A percentile compares a stretch with the other conserved stretches of the same genome.
Evolutionary conservation across 2,329 filamentous ascomycete species (phyloP).

Genomic region (Neofusicoccum ribis): DNA sequence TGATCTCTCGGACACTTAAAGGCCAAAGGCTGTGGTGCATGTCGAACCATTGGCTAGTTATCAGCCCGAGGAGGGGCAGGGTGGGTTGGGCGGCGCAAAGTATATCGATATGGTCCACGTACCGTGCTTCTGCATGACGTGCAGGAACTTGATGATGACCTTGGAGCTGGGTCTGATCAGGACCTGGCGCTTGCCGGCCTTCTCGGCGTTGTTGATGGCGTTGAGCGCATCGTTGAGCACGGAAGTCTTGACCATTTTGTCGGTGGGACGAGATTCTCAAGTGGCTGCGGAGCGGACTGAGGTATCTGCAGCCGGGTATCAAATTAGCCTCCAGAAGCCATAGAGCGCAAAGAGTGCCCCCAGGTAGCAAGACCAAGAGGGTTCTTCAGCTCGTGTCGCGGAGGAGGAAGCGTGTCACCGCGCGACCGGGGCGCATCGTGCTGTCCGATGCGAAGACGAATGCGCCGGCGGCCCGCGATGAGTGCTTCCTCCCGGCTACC

Average conservation of each 20-base stretch:
- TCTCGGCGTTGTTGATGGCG: slow-evolving; percentile 99
- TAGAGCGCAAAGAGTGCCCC: slow-evolving; percentile 68
- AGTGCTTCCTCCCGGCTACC: slow-evolving; percentile 51
- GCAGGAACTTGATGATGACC: slow-evolving; percentile 99
- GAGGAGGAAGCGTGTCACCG: slow-evolving; percentile 49
- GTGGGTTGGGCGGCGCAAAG: slow-evolving; percentile 20
- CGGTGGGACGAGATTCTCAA: slow-evolving; percentile 78
- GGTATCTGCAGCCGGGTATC: slow-evolving; percentile 54
- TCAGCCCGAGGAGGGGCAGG: slow-evolving; percentile 76
- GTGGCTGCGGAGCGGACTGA: slow-evolving; percentile 60
- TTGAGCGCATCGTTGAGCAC: slow-evolving; percentile 99
- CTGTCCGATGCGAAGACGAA: neutral
- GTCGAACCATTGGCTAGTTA: slow-evolving; percentile 99
- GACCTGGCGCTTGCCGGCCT: slow-evolving; percentile 99
- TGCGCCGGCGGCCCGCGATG: slow-evolving; percentile 26
- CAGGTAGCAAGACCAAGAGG: slow-evolving; percentile 52
- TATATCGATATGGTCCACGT: slow-evolving; percentile 51
- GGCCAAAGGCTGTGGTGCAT: slow-evolving; percentile 84
- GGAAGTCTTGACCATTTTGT: slow-evolving; percentile 98
- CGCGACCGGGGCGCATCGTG: slow-evolving; percentile 4
- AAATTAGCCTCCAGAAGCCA: slow-evolving; percentile 65
- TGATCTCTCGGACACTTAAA: slow-evolving; percentile 99
- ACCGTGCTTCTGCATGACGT: slow-evolving; percentile 99
- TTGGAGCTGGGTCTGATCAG: slow-evolving; percentile 97
- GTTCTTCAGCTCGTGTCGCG: slow-evolving; percentile 67